A percentile compares a stretch with the other conserved stretches of the same genome.
Conservation (phyloP, 768 basidiomycete genomes). For the Pleurotus platypus region DNA sequence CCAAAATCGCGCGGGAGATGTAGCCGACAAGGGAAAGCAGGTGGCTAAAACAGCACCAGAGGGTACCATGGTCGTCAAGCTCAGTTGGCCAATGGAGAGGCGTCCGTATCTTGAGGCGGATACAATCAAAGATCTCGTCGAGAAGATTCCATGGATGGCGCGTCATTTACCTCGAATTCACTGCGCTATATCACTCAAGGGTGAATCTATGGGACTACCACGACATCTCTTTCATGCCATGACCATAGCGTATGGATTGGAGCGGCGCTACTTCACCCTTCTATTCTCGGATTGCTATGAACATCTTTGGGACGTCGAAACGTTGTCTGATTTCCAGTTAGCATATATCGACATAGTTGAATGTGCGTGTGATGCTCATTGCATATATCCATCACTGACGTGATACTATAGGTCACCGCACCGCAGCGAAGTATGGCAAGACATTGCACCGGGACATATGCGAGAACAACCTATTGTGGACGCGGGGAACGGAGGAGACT, state of each 20-base stretch:
- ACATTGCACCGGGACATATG: constrained; percentile 28
- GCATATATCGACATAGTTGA: constrained; percentile 25
- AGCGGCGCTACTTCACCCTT: constrained; percentile 14
- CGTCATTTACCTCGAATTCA: constrained; percentile 13
- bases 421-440: constrained; percentile 13
- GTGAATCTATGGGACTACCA: constrained; percentile 12
- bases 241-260: not conserved
- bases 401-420: constrained; percentile 18
- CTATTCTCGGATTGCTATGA: constrained; percentile 16
- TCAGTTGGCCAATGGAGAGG: constrained; percentile 13
- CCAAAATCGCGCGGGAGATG: no score
- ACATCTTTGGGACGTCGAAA: constrained; percentile 18
- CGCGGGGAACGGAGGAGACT: no score
- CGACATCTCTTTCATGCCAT: not conserved
- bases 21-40: no score
- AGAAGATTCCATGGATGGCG: constrained; percentile 10
- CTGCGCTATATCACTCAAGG: not conserved
- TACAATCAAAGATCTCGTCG: constrained; percentile 7
- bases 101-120: constrained; percentile 10
- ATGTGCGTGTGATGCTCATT: constrained; percentile 17
- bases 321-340: constrained; percentile 20
- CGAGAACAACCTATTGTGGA: constrained; percentile 24
- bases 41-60: not conserved
- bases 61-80: constrained; percentile 8
- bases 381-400: not conserved